A percentile compares a stretch with the other conserved stretches of the same genome.
phyloP scores from a whole-genome alignment of 495 filamentous ascomycete genomes.

The Talaromyces stipitatus region DNA sequence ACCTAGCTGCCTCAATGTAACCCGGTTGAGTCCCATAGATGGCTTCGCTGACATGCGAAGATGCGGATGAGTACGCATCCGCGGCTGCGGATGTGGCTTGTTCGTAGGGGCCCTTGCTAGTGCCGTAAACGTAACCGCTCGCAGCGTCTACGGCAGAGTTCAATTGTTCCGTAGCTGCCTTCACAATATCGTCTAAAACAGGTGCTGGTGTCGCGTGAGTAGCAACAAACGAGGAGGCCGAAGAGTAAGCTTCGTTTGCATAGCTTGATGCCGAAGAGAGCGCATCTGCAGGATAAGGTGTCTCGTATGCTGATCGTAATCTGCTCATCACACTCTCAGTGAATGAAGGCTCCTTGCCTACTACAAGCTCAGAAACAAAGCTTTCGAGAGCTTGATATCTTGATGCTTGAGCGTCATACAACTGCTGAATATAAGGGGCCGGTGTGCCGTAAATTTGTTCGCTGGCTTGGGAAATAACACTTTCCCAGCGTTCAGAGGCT shows the following conservation, averaged over 20 bases:
- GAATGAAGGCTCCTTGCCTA: conserved; percentile 72
- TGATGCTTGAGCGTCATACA: conserved; percentile 40
- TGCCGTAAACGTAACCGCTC: conserved; percentile 53
- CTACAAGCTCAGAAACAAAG: conserved; percentile 68
- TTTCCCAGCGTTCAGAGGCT: conserved; percentile 58
- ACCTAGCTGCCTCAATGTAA: conserved; percentile 40
- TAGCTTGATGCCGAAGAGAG: conserved; percentile 47
- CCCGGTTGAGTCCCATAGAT: conserved; percentile 47
- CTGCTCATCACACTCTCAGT: conserved; percentile 72
- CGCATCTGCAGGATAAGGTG: conserved; percentile 39
- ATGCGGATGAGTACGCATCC: conserved; percentile 40
- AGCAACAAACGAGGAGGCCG: conserved; percentile 45
- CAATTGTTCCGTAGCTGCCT: conserved; percentile 46
- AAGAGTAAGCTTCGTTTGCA: conserved; percentile 48
- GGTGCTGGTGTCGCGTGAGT: conserved; percentile 50
- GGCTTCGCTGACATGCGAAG: conserved; percentile 42
- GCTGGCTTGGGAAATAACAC: conserved; percentile 57
- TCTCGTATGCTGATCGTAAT: conserved; percentile 57
- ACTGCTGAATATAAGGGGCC: conserved; percentile 52
- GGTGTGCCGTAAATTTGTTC: conserved; percentile 67
- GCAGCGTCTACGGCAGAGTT: conserved; percentile 54
- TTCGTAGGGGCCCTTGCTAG: conserved; percentile 45
- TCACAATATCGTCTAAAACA: conserved; percentile 50
- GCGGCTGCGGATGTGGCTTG: conserved; percentile 44
- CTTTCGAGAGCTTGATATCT: conserved; percentile 65